A percentile compares a stretch with the other conserved stretches of the same genome.
phyloP scores from a whole-genome alignment of 2,329 filamentous ascomycete genomes.

The Neurospora sp. region DNA sequence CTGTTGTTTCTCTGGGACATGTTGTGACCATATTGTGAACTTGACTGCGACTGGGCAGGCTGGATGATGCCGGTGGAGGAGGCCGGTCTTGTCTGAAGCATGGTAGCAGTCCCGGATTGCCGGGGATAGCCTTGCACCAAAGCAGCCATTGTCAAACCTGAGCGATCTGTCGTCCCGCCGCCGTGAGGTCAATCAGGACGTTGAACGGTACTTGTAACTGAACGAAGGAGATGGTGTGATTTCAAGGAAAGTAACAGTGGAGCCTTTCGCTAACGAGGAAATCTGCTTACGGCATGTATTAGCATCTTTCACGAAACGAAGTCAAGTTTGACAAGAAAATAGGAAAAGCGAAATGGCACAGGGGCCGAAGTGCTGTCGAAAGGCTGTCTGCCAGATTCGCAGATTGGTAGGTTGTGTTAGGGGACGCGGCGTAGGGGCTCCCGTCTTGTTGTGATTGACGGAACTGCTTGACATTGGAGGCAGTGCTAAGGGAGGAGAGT shows the following conservation, averaged over 20 bases:
- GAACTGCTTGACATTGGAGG: not conserved
- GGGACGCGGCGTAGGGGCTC: not conserved
- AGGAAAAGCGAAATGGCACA: not conserved
- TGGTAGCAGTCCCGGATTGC: constrained; percentile 61
- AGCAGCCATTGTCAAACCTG: constrained; percentile 59
- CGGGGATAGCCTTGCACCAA: constrained; percentile 74
- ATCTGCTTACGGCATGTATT: not conserved
- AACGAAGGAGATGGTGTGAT: constrained; percentile 1
- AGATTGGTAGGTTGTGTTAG: not conserved
- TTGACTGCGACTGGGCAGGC: constrained; percentile 37
- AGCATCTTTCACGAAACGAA: not conserved
- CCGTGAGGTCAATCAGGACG: not conserved
- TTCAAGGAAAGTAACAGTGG: constrained; percentile 3
- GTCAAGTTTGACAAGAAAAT: not conserved
- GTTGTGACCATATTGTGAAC: constrained; percentile 43
- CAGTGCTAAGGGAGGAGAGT: not conserved
- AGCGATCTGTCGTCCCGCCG: not conserved
- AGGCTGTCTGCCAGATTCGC: not conserved
- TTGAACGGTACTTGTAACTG: not conserved
- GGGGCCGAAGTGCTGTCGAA: not conserved
- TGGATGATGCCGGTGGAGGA: constrained; percentile 53
- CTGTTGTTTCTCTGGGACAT: constrained; percentile 37
- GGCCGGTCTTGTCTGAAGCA: constrained; percentile 64
- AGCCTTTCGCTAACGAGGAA: not conserved
- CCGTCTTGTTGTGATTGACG: not conserved